Conservation (phyloP, 1,284 basidiomycete genomes). For the Trichosporon ovoides region DNA sequence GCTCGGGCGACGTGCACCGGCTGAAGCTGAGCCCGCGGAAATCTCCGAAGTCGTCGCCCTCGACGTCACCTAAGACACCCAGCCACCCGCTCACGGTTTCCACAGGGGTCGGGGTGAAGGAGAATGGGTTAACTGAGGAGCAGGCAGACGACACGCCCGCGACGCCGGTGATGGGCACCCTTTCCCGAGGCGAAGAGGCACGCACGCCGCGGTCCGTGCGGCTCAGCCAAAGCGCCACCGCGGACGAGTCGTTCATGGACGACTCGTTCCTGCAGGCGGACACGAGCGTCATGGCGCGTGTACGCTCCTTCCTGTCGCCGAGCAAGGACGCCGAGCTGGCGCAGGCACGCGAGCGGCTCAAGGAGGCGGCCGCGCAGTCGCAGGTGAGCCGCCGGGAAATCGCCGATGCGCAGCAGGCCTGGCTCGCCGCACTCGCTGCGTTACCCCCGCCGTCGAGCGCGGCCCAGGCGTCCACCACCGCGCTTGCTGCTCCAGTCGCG, state of each 20-base stretch:
- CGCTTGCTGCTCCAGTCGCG: background rate
- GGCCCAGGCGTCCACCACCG: no score
- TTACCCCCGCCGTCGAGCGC: background rate
- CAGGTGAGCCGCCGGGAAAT: slow-evolving; percentile 8
- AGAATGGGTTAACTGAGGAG: no score
- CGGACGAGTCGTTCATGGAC: background rate
- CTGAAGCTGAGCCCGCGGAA: background rate
- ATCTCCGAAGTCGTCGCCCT: background rate
- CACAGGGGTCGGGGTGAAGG: no score
- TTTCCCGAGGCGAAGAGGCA: slow-evolving; percentile 11
- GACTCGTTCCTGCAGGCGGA: background rate
- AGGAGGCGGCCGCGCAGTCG: slow-evolving; percentile 7
- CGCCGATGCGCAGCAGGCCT: slow-evolving; percentile 9
- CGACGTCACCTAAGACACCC: background rate
- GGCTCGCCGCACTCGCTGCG: slow-evolving; percentile 13
- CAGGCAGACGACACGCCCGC: no score
- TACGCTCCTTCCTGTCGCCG: background rate
- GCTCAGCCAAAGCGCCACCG: background rate
- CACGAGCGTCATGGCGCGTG: background rate
- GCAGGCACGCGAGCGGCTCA: slow-evolving; percentile 13
- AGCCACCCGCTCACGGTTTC: no score
- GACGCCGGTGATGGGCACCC: background rate
- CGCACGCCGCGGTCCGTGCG: slow-evolving; percentile 10
- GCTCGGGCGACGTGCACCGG: background rate
- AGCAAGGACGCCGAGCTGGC: slow-evolving; percentile 4